These are phyloP conservation scores for Aspergillus ellipticus DNA, from an alignment of 495 filamentous ascomycete species.

Conservation along the genomic window DNA sequence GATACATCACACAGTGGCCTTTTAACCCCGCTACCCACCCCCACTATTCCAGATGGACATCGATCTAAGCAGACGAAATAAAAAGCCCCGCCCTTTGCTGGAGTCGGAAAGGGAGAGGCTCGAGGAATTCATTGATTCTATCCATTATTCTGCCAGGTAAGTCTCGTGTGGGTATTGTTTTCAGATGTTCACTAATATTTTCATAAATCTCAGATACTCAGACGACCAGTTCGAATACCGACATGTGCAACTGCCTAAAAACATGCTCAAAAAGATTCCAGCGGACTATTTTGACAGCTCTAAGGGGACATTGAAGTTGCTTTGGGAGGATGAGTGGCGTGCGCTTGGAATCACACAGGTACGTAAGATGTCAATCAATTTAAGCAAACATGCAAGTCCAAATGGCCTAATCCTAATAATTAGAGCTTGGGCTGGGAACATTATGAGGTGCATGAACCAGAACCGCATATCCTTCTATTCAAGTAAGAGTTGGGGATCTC, in stretches of 20 bases:
- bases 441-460: conserved; percentile 97
- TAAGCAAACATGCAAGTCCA: neutral
- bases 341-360: conserved; percentile 96
- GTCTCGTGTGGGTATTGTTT: neutral
- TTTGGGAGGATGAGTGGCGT: conserved; percentile 99
- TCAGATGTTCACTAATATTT: neutral
- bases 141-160: conserved; percentile 93
- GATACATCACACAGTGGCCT: neutral
- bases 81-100: conserved; percentile 72
- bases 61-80: conserved; percentile 78
- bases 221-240: conserved; percentile 88
- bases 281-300: conserved; percentile 89
- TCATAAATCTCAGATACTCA: conserved; percentile 60
- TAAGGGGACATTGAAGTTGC: conserved; percentile 88
- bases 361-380: conserved; percentile 18
- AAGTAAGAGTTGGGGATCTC: conserved; percentile 63
- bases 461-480: conserved; percentile 96
- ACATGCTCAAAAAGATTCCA: conserved; percentile 95
- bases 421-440: conserved; percentile 98
- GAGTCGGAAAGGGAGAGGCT: conserved; percentile 76
- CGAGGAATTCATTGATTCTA: conserved; percentile 85
- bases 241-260: conserved; percentile 94
- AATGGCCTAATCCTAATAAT: conserved; percentile 10
- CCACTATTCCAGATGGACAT: conserved; percentile 54
- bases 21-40: neutral